These are phyloP conservation scores for Sphagnum tenellum DNA, from an alignment of 225 moss, liverwort and hornwort species.

Conservation along the genomic window DNA sequence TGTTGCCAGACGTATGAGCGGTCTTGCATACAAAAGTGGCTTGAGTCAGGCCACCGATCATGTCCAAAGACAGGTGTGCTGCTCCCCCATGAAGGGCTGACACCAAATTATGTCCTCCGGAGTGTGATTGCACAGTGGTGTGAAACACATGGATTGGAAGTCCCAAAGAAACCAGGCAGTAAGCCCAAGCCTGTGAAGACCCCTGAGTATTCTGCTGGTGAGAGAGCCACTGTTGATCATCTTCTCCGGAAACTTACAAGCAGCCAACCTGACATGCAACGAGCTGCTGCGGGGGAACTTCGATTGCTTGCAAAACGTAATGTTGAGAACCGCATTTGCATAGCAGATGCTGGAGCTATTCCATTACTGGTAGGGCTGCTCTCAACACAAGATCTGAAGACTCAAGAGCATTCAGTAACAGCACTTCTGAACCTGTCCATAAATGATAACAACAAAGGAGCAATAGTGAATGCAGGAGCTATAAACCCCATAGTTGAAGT, in stretches of 20 bases:
- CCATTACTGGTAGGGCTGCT: conserved; percentile 47
- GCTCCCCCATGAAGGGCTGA: conserved; percentile 40
- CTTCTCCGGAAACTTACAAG: conserved; percentile 44
- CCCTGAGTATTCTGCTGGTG: conserved; percentile 26
- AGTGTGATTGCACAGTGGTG: conserved; percentile 62
- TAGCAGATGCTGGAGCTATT: conserved; percentile 59
- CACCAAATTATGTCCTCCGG: conserved; percentile 52
- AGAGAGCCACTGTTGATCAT: conserved; percentile 35
- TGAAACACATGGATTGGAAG: conserved; percentile 41
- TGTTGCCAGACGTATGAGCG: conserved; percentile 49
- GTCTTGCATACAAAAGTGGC: conserved; percentile 54
- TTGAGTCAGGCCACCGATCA: conserved; percentile 37
- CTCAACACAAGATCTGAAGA: conserved; percentile 34
- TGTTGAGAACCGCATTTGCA: conserved; percentile 57
- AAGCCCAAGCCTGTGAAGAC: conserved; percentile 10
- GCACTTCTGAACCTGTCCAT: conserved; percentile 64
- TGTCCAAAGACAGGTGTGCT: conserved; percentile 50
- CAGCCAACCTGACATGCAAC: conserved; percentile 44
- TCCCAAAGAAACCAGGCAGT: conserved; percentile 25
- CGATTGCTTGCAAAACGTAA: conserved; percentile 52
- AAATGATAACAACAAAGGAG: conserved; percentile 50
- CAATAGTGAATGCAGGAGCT: conserved; percentile 48
- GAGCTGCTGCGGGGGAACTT: conserved; percentile 53
- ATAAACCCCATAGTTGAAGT: conserved; percentile 68
- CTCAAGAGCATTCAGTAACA: conserved; percentile 64